Percentiles rank a stretch among this genome's conserved stretches.
These are phyloP conservation scores for Trichodelitschia bisporula DNA, from an alignment of 495 filamentous ascomycete genomes.

Conservation along the genomic window DNA sequence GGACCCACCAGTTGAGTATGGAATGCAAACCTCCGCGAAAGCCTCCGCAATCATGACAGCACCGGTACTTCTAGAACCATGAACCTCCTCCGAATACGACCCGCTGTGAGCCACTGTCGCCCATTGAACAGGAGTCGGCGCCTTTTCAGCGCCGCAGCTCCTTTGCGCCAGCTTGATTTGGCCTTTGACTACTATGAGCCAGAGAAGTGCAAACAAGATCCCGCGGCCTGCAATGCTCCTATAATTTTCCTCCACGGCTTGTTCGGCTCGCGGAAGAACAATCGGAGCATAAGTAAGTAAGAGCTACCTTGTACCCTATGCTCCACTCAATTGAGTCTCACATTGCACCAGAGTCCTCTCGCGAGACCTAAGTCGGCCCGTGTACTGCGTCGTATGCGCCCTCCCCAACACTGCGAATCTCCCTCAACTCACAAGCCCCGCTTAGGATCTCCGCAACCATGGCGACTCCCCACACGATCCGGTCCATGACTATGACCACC, in stretches of 20 bases:
- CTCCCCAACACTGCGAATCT: background rate
- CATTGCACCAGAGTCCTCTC: constrained; percentile 41
- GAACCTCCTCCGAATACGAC: no score
- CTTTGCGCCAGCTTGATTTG: no score
- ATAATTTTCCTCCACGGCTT: constrained; percentile 84
- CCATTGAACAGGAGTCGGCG: no score
- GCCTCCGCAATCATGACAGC: no score
- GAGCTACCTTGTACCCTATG: constrained; percentile 12
- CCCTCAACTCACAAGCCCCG: background rate
- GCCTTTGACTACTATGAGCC: constrained; percentile 36
- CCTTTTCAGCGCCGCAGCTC: no score
- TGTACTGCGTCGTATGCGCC: constrained; percentile 56
- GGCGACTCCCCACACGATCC: constrained; percentile 62
- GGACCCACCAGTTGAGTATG: no score
- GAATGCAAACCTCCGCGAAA: no score
- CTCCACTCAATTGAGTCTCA: background rate
- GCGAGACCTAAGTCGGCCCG: constrained; percentile 49
- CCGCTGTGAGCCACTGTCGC: no score
- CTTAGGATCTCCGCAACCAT: constrained; percentile 80
- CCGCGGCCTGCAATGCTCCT: constrained; percentile 25
- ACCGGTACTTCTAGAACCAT: no score
- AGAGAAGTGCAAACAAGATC: constrained; percentile 6
- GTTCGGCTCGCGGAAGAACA: constrained; percentile 92
- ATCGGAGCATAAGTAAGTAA: constrained; percentile 90
- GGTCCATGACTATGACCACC: constrained; percentile 57